Evolutionary conservation across 2,329 filamentous ascomycete genomes (phyloP).

Genomic region (Pyrenophora graminea): DNA sequence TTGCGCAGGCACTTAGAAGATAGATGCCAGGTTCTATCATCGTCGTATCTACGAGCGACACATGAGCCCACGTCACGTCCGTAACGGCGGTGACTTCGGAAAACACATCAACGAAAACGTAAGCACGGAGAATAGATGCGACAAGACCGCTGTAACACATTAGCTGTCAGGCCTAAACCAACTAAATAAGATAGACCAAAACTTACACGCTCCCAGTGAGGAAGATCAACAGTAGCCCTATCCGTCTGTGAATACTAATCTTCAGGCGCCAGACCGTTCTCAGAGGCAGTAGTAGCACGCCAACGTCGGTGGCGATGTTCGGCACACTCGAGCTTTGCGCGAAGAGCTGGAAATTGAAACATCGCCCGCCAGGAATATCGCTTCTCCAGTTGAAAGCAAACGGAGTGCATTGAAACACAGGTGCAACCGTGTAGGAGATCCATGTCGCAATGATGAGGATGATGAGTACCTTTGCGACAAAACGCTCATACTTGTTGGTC

Average conservation of each 20-base stretch:
- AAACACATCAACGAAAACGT: slow-evolving; percentile 22
- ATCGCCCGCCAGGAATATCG: slow-evolving; percentile 25
- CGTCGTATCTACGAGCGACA: slow-evolving; percentile 30
- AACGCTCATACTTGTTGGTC: slow-evolving; percentile 29
- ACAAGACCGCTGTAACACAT: slow-evolving; percentile 26
- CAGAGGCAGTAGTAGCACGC: slow-evolving; percentile 27
- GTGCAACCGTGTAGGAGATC: slow-evolving; percentile 27
- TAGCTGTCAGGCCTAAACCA: neutral
- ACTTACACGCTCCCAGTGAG: slow-evolving; percentile 35
- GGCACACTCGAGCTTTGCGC: slow-evolving; percentile 32
- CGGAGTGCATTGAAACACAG: slow-evolving; percentile 30
- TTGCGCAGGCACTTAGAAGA: slow-evolving; percentile 28
- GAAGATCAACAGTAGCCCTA: slow-evolving; percentile 33
- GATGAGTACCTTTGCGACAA: slow-evolving; percentile 25
- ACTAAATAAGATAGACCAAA: neutral
- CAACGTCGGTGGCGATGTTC: slow-evolving; percentile 33
- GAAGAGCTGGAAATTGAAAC: slow-evolving; percentile 27
- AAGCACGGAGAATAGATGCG: slow-evolving; percentile 30
- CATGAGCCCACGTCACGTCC: slow-evolving; percentile 31
- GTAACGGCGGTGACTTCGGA: slow-evolving; percentile 12
- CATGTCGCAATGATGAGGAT: slow-evolving; percentile 25
- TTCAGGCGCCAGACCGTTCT: slow-evolving; percentile 29
- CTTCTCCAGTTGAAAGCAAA: slow-evolving; percentile 37
- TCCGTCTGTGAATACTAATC: slow-evolving; percentile 21
- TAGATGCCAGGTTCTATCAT: slow-evolving; percentile 36